A percentile compares a stretch with the other conserved stretches of the same genome.
phyloP scores from a whole-genome alignment of 2,329 filamentous ascomycete species.

The Fusarium robinianum region DNA sequence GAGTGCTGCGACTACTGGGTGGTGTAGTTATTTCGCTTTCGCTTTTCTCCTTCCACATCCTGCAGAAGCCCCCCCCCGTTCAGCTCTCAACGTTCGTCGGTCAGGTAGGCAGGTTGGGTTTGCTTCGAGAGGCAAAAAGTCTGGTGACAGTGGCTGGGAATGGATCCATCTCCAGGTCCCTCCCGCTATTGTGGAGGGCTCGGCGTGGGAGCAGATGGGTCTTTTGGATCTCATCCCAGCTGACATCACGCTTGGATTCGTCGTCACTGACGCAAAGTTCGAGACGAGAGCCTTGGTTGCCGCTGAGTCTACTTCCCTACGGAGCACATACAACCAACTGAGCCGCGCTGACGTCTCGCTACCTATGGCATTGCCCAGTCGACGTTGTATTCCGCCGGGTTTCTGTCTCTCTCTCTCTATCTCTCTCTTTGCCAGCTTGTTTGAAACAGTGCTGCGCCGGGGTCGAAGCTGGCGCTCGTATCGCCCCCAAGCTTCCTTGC shows the following conservation, averaged over 20 bases:
- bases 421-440: conserved; percentile 5
- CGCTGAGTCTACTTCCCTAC: not conserved
- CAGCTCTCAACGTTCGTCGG: no score
- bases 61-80: no score
- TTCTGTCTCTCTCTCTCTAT: not conserved
- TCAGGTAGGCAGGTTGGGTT: no score
- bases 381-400: not conserved
- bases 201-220: no score
- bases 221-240: no score
- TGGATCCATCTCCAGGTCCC: no score
- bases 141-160: conserved; percentile 26
- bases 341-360: conserved; percentile 26
- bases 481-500: conserved; percentile 18
- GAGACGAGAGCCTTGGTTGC: conserved; percentile 9
- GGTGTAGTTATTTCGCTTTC: no score
- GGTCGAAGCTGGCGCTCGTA: conserved; percentile 20
- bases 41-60: no score
- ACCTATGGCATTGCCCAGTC: no score
- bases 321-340: no score
- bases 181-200: conserved; percentile 20
- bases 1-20: no score
- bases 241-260: conserved; percentile 23
- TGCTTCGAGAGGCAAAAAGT: no score
- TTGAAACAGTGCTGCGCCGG: conserved; percentile 17
- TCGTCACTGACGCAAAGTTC: conserved; percentile 28